Conservation (phyloP, 768 basidiomycete genomes). For the Suillus alpinus region DNA sequence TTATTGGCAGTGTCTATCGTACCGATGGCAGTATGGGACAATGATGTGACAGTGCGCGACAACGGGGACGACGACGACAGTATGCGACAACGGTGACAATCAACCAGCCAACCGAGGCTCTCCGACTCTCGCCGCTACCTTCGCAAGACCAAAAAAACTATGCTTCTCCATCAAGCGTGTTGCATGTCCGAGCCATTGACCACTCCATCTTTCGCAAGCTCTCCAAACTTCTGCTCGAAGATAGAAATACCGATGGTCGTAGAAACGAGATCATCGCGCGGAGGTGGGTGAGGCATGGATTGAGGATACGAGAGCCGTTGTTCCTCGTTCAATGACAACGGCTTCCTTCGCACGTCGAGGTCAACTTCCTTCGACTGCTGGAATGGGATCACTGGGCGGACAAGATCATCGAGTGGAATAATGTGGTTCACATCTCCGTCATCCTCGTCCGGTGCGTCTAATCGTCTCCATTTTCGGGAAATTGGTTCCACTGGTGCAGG, state of each 20-base stretch:
- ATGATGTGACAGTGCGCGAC: neutral
- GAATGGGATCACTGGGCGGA: neutral
- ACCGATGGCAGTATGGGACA: neutral
- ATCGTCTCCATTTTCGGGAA: conserved; percentile 31
- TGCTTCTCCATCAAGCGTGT: neutral
- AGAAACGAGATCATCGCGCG: conserved; percentile 11
- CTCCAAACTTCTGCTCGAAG: conserved; percentile 24
- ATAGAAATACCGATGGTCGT: conserved; percentile 19
- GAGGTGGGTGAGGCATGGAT: conserved; percentile 13
- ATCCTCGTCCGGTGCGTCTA: conserved; percentile 24
- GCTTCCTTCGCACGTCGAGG: conserved; percentile 15
- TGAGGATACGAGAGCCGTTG: conserved; percentile 24
- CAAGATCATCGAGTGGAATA: conserved; percentile 24
- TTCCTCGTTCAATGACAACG: neutral
- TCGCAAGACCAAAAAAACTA: neutral
- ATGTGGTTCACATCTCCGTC: conserved; percentile 9
- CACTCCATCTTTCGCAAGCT: conserved; percentile 16
- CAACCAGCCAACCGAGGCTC: neutral
- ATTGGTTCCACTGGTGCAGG: conserved; percentile 9
- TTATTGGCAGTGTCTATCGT: neutral
- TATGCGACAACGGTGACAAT: neutral
- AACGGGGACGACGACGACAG: neutral
- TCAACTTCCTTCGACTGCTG: neutral
- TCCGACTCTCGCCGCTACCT: neutral
- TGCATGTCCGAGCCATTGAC: conserved; percentile 1